Evolutionary conservation across 805 yeast genomes (phyloP).

Genomic region (Ascoidea asiatica): DNA sequence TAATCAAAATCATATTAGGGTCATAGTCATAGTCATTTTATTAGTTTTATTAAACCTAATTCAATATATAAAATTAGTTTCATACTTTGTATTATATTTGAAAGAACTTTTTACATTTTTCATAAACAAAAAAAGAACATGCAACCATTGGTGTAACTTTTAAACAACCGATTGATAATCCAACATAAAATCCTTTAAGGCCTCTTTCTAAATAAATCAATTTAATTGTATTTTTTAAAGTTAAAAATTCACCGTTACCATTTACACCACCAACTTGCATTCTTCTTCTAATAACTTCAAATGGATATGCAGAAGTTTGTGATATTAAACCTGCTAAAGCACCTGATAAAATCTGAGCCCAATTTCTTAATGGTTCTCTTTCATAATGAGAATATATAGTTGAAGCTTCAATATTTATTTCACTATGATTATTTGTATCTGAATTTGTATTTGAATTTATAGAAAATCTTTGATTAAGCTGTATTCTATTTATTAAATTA

Average conservation of each 20-base stretch:
- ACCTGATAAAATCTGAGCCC: slow-evolving; percentile 92
- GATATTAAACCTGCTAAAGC: slow-evolving; percentile 93
- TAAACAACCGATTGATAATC: slow-evolving; percentile 87
- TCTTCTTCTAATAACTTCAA: slow-evolving; percentile 87
- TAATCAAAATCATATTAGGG: no score
- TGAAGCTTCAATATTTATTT: no score
- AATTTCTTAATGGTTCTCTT: slow-evolving; percentile 60
- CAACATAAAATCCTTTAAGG: slow-evolving; percentile 79
- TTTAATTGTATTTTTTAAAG: slow-evolving; percentile 39
- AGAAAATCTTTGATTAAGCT: not conserved
- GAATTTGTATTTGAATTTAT: not conserved
- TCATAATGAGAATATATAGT: slow-evolving; percentile 13
- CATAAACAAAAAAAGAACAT: slow-evolving; percentile 90
- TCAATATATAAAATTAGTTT: no score
- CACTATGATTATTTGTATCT: no score
- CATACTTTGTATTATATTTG: no score
- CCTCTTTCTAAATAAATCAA: slow-evolving; percentile 66
- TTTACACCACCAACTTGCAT: slow-evolving; percentile 86
- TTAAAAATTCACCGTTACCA: slow-evolving; percentile 39
- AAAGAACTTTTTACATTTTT: slow-evolving; percentile 58
- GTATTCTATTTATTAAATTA: not conserved
- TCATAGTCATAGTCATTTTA: no score
- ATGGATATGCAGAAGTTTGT: slow-evolving; percentile 94
- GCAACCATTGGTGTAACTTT: slow-evolving; percentile 97
- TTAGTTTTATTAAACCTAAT: no score